Evolutionary conservation across 345 rosid species (phyloP), one percentile per base, ranked within the genome.

Genomic region (Bruguiera gymnorhiza): DNA sequence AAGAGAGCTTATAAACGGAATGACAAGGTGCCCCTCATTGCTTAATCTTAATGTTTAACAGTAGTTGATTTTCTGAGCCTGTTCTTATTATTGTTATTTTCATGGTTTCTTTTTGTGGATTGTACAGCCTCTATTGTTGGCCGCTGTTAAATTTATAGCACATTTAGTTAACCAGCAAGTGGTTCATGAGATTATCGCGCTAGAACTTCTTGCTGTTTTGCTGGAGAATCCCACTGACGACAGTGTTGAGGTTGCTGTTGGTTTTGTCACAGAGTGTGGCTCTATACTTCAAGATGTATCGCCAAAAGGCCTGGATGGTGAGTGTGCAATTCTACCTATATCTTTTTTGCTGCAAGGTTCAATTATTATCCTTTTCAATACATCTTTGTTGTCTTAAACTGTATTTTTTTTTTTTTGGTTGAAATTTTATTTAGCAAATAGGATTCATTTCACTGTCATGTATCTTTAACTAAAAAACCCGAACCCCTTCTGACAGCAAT

Each of bases 211-310:
- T 55, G 76, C 90, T 16, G 75, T 92, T 70, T 84, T 95, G 84
- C 84, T 92, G 59, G 93, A 81, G 78, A 79, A 82, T 63, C 97
- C 97, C 37, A 86, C 92, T 4, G 97, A 90, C 70, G 97, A 95
- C 74, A 95, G 97, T 72, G 99, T 95, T 21, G 99, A 92, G 81
- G 99, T 95, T 20, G 98, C 97, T 70, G 96, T 87, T 64, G 99
- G 98, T 10, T 90, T 95, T 50, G 90, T 92, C 13, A 90, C 87
- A 0, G 97, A 95, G 58, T 86, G 97, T 82, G 99, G 99, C 66
- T 91, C 97, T 2, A 80, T 90, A 75, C 96, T 92, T 68, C 98
- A 88, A 79, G 98, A 92, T 70, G 81, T 88, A 68, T 83, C 97
- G 59, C 96, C 98, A 18, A 95, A 83, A 86, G 98, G 97, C 75